Conservation (phyloP, 768 basidiomycete species). For the Suillus spraguei region DNA sequence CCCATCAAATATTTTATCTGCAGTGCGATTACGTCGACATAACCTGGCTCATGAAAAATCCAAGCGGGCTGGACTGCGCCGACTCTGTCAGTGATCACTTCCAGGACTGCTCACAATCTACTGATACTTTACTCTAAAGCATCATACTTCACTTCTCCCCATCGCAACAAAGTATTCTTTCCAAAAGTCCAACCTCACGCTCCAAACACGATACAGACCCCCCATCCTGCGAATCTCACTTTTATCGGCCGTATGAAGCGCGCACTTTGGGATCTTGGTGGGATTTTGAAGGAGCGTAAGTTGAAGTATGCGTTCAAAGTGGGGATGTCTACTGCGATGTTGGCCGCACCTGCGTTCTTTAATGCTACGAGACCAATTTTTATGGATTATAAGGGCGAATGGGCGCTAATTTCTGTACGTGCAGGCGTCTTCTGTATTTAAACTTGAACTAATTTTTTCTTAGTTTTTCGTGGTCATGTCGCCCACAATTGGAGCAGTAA, state of each 20-base stretch:
- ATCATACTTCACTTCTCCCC: constrained; percentile 54
- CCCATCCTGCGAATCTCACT: constrained; percentile 59
- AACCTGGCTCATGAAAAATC: constrained; percentile 18
- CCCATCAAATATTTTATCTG: constrained; percentile 26
- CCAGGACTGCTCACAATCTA: background rate
- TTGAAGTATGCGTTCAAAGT: constrained; percentile 88
- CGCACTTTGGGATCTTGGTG: constrained; percentile 71
- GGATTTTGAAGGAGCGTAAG: constrained; percentile 67
- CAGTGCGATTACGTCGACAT: constrained; percentile 21
- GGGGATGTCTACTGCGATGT: constrained; percentile 78
- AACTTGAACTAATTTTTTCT: constrained; percentile 9
- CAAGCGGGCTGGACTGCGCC: constrained; percentile 28
- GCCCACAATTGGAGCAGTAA: constrained; percentile 84
- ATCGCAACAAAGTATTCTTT: constrained; percentile 63
- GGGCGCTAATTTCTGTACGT: constrained; percentile 91
- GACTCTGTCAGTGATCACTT: constrained; percentile 44
- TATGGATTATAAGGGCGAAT: constrained; percentile 85
- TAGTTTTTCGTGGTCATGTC: constrained; percentile 92
- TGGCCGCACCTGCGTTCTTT: constrained; percentile 89
- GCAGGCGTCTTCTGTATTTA: background rate
- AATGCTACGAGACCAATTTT: constrained; percentile 77
- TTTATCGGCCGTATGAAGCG: constrained; percentile 66
- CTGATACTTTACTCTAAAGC: constrained; percentile 37
- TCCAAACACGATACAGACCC: constrained; percentile 84
- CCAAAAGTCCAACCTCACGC: constrained; percentile 84